Base-by-base conservation (phyloP, 345 rosid species). In the Acer saccharum region DNA sequence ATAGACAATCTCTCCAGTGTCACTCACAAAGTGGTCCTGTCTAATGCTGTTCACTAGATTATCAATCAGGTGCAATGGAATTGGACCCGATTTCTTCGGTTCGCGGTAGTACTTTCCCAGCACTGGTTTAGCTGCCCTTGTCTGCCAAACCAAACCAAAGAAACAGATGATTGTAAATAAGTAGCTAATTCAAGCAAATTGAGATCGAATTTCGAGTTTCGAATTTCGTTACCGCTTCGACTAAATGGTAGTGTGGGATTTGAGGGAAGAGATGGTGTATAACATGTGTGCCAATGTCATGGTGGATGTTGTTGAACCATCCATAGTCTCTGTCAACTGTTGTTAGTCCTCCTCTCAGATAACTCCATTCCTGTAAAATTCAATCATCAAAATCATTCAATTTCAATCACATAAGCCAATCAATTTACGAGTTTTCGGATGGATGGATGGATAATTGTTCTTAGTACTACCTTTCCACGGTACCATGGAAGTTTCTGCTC, bases 241-340 rank as follows among this genome's bases (percentile, higher is more conserved):
- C 82, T 48, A 94, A 79, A 78, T 88, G 96, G 75, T 94, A 92
- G 77, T 92, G 98, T 35, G 97, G 98, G 83, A 94, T 94, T 80
- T 94, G 98, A 76, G 98, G 98, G 87, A 94, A 94, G 73, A 94
- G 93, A 78, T 94, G 98, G 71, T 94, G 98, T 63, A 94, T 88
- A 74, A 94, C 97, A 76, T 94, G 97, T 54, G 98, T 94, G 82
- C 98, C 98, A 76, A 91, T 92, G 64, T 94, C 96, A 73, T 94
- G 98, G 83, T 94, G 98, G 77, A 94, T 84, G 50, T 86, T 87
- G 81, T 94, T 94, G 72, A 94, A 86, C 82, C 81, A 65, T 55
- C 97, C 97, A 39, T 94, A 94, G 72, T 94, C 98, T 21, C 97
- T 86, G 75, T 94, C 98, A 14, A 94, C 67, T 2, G 98, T 94